These are phyloP conservation scores for Phoma herbarum DNA, from an alignment of 2,329 filamentous ascomycete genomes.

Conservation along the genomic window DNA sequence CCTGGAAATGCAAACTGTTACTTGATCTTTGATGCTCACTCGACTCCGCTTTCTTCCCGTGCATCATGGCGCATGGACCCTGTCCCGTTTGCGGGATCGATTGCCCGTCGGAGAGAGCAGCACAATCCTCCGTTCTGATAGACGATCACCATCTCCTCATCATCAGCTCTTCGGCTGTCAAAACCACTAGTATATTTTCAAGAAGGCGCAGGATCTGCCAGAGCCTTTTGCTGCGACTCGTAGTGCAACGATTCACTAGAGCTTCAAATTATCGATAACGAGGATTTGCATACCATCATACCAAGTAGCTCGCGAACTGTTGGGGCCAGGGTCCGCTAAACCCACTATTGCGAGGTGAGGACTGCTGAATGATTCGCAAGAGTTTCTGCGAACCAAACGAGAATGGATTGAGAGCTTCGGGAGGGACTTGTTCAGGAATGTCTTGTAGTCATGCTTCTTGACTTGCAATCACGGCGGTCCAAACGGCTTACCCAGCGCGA, in stretches of 20 bases:
- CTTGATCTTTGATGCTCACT: slow-evolving; percentile 20
- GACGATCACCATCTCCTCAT: slow-evolving; percentile 4
- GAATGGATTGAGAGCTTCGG: not conserved
- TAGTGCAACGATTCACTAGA: not conserved
- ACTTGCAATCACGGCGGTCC: not conserved
- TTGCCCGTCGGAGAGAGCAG: slow-evolving; percentile 20
- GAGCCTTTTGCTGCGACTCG: not conserved
- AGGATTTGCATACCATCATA: not conserved
- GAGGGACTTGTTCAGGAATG: not conserved
- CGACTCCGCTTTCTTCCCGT: slow-evolving; percentile 17
- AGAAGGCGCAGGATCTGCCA: not conserved
- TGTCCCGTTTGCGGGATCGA: slow-evolving; percentile 19
- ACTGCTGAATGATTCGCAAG: not conserved
- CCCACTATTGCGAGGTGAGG: not conserved
- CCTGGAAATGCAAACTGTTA: slow-evolving; percentile 21
- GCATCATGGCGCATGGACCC: slow-evolving; percentile 18
- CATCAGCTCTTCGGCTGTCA: not conserved
- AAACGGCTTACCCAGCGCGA: not conserved
- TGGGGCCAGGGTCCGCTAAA: not conserved
- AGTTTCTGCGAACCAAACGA: not conserved
- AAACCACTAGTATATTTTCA: too few species aligned
- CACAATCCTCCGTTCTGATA: slow-evolving; percentile 15
- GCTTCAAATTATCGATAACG: not conserved
- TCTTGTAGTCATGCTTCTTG: not conserved
- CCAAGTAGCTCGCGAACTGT: not conserved